Evolutionary conservation across 1,139 yeast species (phyloP).

Genomic region (Suhomyces choctaworum): DNA sequence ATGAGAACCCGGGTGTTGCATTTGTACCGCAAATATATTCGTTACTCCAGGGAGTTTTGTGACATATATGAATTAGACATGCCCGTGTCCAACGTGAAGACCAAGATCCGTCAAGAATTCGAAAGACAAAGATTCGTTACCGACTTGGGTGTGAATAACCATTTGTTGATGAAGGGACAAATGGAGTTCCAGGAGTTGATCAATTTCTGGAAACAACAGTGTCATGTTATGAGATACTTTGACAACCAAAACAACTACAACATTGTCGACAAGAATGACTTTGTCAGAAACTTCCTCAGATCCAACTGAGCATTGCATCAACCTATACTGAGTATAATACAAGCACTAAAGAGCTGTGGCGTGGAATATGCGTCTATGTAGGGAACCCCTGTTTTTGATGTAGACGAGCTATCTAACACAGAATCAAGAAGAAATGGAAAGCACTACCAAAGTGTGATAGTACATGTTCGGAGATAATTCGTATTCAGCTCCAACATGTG

Average conservation of each 20-base stretch:
- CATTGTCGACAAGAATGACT: slow-evolving; percentile 50
- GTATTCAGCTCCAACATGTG: no score
- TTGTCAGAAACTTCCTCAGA: slow-evolving; percentile 73
- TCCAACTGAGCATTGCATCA: slow-evolving; percentile 8
- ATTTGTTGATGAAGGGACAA: slow-evolving; percentile 77
- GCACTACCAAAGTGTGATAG: no score
- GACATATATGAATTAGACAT: slow-evolving; percentile 77
- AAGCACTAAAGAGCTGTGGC: slow-evolving; percentile 3
- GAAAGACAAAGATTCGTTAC: slow-evolving; percentile 78
- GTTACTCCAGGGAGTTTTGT: slow-evolving; percentile 62
- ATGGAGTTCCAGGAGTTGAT: slow-evolving; percentile 89
- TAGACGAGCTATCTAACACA: no score
- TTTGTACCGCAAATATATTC: slow-evolving; percentile 71
- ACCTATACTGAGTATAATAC: slow-evolving; percentile 6
- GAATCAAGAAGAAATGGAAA: no score
- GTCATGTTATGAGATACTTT: slow-evolving; percentile 82
- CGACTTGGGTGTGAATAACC: slow-evolving; percentile 65
- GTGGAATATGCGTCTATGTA: no score
- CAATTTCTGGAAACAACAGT: slow-evolving; percentile 89
- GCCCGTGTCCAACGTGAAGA: slow-evolving; percentile 79
- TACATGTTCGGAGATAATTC: no score
- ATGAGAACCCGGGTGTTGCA: slow-evolving; percentile 65
- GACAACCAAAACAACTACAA: slow-evolving; percentile 61
- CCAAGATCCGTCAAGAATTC: slow-evolving; percentile 86
- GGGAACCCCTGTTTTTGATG: no score